Conservation (phyloP, 495 filamentous ascomycete species). For the Lophiostoma macrostomum region DNA sequence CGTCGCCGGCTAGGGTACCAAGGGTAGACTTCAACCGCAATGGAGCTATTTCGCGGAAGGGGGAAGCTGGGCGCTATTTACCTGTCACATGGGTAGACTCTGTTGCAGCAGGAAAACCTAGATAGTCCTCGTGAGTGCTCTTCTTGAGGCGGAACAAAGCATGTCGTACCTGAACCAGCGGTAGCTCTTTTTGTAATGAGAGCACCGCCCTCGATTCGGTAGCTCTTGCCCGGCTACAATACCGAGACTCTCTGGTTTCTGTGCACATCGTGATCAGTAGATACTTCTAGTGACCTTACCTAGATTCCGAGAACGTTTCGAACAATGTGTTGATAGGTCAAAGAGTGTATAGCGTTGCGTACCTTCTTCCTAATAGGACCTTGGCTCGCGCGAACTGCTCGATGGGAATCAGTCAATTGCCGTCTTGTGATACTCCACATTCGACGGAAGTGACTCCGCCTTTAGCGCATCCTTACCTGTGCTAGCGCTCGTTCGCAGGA, state of each 20-base stretch:
- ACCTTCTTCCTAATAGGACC: conserved; percentile 54
- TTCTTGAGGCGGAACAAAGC: neutral
- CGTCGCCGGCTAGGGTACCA: neutral
- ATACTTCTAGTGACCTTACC: no score
- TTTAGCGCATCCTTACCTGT: no score
- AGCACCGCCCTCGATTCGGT: conserved; percentile 69
- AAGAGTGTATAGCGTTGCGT: neutral
- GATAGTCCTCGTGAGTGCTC: neutral
- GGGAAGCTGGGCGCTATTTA: conserved; percentile 33
- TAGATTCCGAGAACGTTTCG: no score
- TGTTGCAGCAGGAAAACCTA: conserved; percentile 60
- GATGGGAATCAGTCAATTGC: neutral
- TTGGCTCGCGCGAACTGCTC: conserved; percentile 36
- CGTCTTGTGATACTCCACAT: no score
- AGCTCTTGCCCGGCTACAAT: conserved; percentile 77
- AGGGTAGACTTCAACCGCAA: neutral
- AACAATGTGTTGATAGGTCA: no score
- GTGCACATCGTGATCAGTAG: neutral
- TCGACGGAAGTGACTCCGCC: no score
- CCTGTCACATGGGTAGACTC: conserved; percentile 76
- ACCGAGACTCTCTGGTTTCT: conserved; percentile 63
- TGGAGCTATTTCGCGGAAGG: conserved; percentile 10
- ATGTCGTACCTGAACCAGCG: conserved; percentile 72
- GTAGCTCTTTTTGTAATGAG: conserved; percentile 75
- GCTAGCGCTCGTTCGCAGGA: conserved; percentile 65